Base-by-base conservation (phyloP, 2,329 filamentous ascomycete species). In the Xylaria digitata region DNA sequence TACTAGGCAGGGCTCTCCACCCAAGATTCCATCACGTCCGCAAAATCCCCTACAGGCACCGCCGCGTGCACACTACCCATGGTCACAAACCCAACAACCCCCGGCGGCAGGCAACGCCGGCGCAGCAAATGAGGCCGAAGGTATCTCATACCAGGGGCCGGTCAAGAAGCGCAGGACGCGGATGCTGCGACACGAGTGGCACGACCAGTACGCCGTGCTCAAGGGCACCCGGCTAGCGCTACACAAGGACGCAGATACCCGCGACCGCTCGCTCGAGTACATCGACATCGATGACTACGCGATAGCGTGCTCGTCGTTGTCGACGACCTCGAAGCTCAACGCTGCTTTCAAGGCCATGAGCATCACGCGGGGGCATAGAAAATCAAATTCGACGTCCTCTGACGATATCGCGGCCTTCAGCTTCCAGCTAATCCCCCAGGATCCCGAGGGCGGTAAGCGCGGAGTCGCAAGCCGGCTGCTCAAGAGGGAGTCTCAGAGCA, bases 151-250 rank as follows among this genome's bases (percentile, higher is more conserved):
- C 79, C 88, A 92, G 56, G 96, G 96, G 1, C 94, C 90, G 80
- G 97, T 99, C 89, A 94, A 93, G 85, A 97, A 97, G 85, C 92
- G 95, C 76, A 93, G 93, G 82, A 96, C 91, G 40, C 90, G 89
- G 75, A 89, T 97, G 83, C 87, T 97, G 67, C 92, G 93, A 49
- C 92, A 97, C 79, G 94, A 97, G 82, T 97, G 94, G 94, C 89
- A 94, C 75, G 92, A 96, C 78, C 91, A 93, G 73, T 96, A 95
- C 82, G 96, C 96, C 78, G 93, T 92, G 30, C 90, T 97, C 70
- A 89, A 90, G 74, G 91, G 91, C 65, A 92, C 89, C 30, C 87
- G 88, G 32, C 85, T 93, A 43, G 89, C 91, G 61, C 91, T 95
- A 87, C 92, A 94, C 83, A 89, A 90, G 75, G 87, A 91, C 53